phyloP scores from a whole-genome alignment of 495 filamentous ascomycete genomes.

The Friedmanniomyces endolithicus region DNA sequence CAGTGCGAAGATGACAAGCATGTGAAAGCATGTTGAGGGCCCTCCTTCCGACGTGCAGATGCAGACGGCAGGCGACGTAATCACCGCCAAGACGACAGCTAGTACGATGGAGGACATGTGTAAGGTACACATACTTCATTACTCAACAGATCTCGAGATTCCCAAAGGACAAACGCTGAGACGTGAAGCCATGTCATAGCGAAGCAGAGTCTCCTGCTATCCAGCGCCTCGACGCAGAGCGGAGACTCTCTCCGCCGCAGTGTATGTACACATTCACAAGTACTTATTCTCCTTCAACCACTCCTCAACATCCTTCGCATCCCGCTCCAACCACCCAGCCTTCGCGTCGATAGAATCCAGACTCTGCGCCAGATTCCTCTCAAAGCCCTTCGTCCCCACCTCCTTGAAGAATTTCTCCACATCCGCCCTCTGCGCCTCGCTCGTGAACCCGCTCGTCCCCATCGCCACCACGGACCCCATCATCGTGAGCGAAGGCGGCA shows the following conservation, averaged over 20 bases:
- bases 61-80: background rate
- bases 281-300: constrained; percentile 51
- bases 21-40: too few species aligned
- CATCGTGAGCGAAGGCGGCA: constrained; percentile 73
- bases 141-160: too few species aligned
- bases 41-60: constrained; percentile 2
- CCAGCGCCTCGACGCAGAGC: background rate
- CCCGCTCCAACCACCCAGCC: constrained; percentile 49
- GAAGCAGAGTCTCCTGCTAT: background rate
- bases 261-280: constrained; percentile 21
- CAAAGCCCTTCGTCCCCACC: constrained; percentile 63
- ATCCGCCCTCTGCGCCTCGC: constrained; percentile 56
- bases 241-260: background rate
- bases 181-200: too few species aligned
- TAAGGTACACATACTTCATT: too few species aligned
- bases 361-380: constrained; percentile 50
- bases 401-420: constrained; percentile 70
- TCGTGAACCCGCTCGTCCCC: constrained; percentile 70
- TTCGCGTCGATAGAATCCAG: constrained; percentile 49
- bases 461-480: constrained; percentile 74
- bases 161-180: too few species aligned
- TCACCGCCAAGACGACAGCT: too few species aligned
- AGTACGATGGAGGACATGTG: too few species aligned
- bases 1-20: too few species aligned
- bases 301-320: constrained; percentile 45